Conservation (phyloP, 208 protist genomes). For the Tritrichomonas musculus region DNA sequence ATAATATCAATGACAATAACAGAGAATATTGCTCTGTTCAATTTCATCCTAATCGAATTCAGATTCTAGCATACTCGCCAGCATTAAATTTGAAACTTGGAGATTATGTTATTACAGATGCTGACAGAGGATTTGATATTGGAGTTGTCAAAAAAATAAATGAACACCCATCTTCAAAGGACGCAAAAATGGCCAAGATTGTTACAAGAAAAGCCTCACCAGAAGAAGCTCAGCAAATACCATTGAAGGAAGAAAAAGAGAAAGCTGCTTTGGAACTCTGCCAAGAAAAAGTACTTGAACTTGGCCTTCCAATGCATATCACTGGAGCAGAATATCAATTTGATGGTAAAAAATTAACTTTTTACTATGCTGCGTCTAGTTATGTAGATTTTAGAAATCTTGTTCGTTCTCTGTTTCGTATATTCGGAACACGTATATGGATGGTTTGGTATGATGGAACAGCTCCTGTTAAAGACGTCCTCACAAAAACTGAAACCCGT, state of each 20-base stretch:
- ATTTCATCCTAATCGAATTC: slow-evolving; percentile 17
- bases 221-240: not conserved
- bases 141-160: not conserved
- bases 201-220: not conserved
- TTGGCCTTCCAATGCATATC: not conserved
- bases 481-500: not conserved
- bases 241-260: not conserved
- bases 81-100: not conserved
- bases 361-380: not conserved
- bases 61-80: not conserved
- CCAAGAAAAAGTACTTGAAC: not conserved
- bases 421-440: slow-evolving; percentile 4
- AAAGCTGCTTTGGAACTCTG: not conserved
- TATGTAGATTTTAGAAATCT: slow-evolving; percentile 34
- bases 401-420: not conserved
- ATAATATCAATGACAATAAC: not conserved
- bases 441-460: slow-evolving; percentile 25
- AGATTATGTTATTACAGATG: slow-evolving; percentile 28
- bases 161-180: not conserved
- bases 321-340: not conserved
- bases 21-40: not conserved
- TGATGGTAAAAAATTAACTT: slow-evolving; percentile 8
- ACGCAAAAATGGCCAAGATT: not conserved
- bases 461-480: not conserved
- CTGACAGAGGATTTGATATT: slow-evolving; percentile 11